Conservation (phyloP, 2,329 filamentous ascomycete genomes). For the Penicillium thymicola region DNA sequence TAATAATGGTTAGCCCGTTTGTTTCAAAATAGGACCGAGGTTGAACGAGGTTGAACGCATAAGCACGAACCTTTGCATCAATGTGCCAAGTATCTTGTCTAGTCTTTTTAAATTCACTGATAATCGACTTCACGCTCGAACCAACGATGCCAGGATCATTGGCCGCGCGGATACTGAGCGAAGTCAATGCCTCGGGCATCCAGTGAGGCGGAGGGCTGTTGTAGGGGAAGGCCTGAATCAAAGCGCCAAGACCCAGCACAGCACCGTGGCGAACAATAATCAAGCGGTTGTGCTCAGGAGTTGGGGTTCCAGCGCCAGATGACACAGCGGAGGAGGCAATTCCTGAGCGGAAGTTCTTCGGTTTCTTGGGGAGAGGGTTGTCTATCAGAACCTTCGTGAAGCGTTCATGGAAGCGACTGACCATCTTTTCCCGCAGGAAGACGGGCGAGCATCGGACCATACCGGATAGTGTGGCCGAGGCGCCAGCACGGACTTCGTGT, state of each 20-base stretch:
- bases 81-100: conserved; percentile 98
- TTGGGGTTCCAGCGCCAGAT: conserved; percentile 48
- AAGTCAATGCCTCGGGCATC: conserved; percentile 90
- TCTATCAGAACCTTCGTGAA: conserved; percentile 75
- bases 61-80: conserved; percentile 79
- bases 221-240: conserved; percentile 96
- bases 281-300: conserved; percentile 63
- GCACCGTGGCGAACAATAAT: conserved; percentile 83
- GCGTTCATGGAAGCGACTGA: conserved; percentile 69
- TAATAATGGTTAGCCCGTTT: conserved; percentile 20
- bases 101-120: conserved; percentile 99
- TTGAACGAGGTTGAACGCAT: conserved; percentile 3
- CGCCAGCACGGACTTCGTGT: conserved; percentile 88
- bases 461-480: conserved; percentile 87
- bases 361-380: conserved; percentile 80
- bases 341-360: conserved; percentile 36
- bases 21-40: neutral
- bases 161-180: conserved; percentile 78
- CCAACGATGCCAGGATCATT: conserved; percentile 89
- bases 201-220: conserved; percentile 85
- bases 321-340: conserved; percentile 41
- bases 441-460: conserved; percentile 96
- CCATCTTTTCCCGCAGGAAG: conserved; percentile 72
- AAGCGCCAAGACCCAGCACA: conserved; percentile 81
- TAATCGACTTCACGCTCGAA: conserved; percentile 88